phyloP scores from a whole-genome alignment of 2,329 filamentous ascomycete species.

The Alternaria tenuissima region DNA sequence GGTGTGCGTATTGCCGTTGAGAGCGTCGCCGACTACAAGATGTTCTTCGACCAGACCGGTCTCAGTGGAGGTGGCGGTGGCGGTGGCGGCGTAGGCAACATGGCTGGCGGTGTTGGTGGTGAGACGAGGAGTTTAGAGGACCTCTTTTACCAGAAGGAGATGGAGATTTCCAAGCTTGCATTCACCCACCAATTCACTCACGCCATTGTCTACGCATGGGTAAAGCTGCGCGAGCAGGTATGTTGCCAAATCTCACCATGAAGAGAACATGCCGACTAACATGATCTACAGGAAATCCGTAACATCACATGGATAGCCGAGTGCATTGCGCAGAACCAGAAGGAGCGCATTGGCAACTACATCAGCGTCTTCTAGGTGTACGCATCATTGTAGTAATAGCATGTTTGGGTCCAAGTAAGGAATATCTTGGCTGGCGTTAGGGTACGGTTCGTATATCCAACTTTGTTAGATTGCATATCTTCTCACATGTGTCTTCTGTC shows the following conservation, averaged over 20 bases:
- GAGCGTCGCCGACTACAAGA: constrained; percentile 91
- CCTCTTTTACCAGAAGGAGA: constrained; percentile 99
- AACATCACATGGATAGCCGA: constrained; percentile 99
- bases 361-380: constrained; percentile 81
- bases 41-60: constrained; percentile 92
- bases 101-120: constrained; percentile 78
- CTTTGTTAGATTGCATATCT: constrained; percentile 31
- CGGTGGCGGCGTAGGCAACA: constrained; percentile 79
- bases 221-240: constrained; percentile 96
- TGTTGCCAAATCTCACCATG: constrained; percentile 42
- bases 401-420: constrained; percentile 38
- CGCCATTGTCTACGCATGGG: constrained; percentile 95
- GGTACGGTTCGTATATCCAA: constrained; percentile 44
- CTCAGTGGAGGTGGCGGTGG: constrained; percentile 77
- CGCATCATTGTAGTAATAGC: constrained; percentile 33
- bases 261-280: constrained; percentile 22
- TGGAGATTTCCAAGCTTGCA: constrained; percentile 94
- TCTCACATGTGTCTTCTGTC: constrained; percentile 1
- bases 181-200: constrained; percentile 97
- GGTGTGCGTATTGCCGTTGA: constrained; percentile 93
- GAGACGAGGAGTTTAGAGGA: constrained; percentile 94
- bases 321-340: constrained; percentile 99
- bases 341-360: constrained; percentile 98
- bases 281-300: constrained; percentile 80
- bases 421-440: constrained; percentile 40